Percentiles rank a stretch among this genome's conserved stretches.
phyloP scores from a whole-genome alignment of 495 filamentous ascomycete genomes.

The Rostrohypoxylon terebratum region DNA sequence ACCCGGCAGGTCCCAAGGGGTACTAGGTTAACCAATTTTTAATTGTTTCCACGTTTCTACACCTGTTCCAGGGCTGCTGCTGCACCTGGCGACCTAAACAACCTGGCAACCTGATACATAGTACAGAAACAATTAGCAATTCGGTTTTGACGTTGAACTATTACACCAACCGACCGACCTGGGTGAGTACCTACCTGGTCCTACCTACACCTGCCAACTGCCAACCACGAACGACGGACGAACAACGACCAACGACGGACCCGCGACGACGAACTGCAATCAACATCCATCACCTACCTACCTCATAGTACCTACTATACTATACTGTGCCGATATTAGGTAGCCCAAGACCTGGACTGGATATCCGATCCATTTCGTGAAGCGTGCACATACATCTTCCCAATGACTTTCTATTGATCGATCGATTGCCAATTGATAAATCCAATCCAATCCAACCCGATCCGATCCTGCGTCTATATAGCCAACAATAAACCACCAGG shows the following conservation, averaged over 20 bases:
- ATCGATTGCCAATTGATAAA: slow-evolving; percentile 22
- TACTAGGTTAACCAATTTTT: slow-evolving; percentile 30
- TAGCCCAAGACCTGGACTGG: slow-evolving; percentile 21
- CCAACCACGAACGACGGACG: no score
- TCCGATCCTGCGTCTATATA: slow-evolving; percentile 21
- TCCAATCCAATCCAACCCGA: slow-evolving; percentile 15
- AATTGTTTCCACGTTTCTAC: slow-evolving; percentile 10
- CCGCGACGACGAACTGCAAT: slow-evolving; percentile 10
- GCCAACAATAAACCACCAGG: slow-evolving; percentile 1
- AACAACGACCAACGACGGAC: no score
- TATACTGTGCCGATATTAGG: slow-evolving; percentile 6
- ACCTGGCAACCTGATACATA: no score
- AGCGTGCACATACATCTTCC: slow-evolving; percentile 4
- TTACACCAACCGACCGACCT: no score
- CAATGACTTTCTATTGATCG: slow-evolving; percentile 22
- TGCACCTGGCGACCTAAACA: not conserved
- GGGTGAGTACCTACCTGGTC: no score
- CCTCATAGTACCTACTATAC: no score
- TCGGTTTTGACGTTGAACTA: no score
- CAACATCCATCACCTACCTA: slow-evolving; percentile 24
- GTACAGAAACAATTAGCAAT: no score
- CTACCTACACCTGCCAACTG: no score
- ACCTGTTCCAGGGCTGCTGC: not conserved
- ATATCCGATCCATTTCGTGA: not conserved
- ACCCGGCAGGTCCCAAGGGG: slow-evolving; percentile 15